These are phyloP conservation scores for Cyberlindnera japonica DNA, from an alignment of 805 yeast genomes.

Conservation along the genomic window DNA sequence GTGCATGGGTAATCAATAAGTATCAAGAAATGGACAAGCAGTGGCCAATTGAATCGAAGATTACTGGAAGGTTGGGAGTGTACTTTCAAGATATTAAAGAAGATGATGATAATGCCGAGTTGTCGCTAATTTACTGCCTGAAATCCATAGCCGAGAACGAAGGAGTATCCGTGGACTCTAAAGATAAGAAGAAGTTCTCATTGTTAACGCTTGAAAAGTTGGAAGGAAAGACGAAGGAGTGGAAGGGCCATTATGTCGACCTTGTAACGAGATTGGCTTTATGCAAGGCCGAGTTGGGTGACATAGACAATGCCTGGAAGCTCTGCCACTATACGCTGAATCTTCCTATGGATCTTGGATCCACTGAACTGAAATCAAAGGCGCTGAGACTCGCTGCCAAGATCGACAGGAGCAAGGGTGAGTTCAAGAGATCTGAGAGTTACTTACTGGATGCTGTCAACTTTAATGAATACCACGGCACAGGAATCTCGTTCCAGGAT, in stretches of 20 bases:
- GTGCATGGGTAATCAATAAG: constrained; percentile 7
- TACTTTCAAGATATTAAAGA: constrained; percentile 36
- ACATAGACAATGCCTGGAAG: constrained; percentile 25
- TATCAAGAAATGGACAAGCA: constrained; percentile 10
- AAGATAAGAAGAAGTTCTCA: constrained; percentile 20
- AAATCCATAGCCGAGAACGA: constrained; percentile 30
- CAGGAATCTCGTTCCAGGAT: constrained; percentile 16
- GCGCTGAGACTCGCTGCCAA: constrained; percentile 37
- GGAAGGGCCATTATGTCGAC: constrained; percentile 35
- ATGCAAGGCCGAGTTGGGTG: constrained; percentile 28
- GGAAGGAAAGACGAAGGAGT: constrained; percentile 27
- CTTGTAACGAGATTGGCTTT: constrained; percentile 37
- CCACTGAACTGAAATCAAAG: constrained; percentile 20
- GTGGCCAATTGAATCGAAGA: constrained; percentile 13
- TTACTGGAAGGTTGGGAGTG: constrained; percentile 31
- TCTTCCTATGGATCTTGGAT: constrained; percentile 30
- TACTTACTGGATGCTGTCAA: constrained; percentile 30
- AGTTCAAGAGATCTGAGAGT: constrained; percentile 27
- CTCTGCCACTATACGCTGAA: constrained; percentile 30
- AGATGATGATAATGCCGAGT: constrained; percentile 33
- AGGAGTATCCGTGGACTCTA: constrained; percentile 22
- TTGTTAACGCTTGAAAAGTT: constrained; percentile 25
- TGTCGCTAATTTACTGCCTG: constrained; percentile 31
- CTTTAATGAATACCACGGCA: constrained; percentile 22
- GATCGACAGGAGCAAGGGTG: constrained; percentile 21